Evolutionary conservation across 1,139 yeast species (phyloP), one percentile per base, ranked within the genome.

Genomic region (Taiozyma sp.): DNA sequence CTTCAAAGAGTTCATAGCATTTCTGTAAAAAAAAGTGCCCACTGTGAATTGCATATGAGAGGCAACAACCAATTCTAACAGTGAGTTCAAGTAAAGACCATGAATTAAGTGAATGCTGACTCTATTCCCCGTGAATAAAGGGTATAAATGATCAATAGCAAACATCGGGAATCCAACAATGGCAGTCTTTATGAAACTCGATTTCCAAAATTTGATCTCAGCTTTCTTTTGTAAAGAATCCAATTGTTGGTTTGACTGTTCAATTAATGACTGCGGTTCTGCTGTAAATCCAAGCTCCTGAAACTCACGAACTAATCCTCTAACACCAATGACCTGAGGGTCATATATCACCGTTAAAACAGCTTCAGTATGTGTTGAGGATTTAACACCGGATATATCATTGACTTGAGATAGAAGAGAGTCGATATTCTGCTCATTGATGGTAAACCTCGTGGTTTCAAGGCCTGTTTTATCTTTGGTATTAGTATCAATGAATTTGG

Each of bases 161-260:
- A 88, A 67, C 3, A 87, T 79, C 0, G 97, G 96, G 0, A 81
- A 28, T 0, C 93, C 90, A 48, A 83, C 70, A 0, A 73, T 30
- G 2, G 81, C 58, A 34, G 91, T 69, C 52, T 71, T 75, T 48
- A 80, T 54, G 54, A 87, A 79, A 53, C 77, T 82, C 4, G 65
- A 57, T 54, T 74, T 78, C 95, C 97, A 93, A 59, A 78, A 80
- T 48, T 73, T 70, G 43, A 89, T 84, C 57, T 92, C 97, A 59
- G 83, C 81, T 12, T 79, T 75, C 58, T 88, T 81, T 1, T 90
- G 76, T 39, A 93, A 73, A 4, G 87, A 68, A 45, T 80, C 81
- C 42, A 92, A 69, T 67, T 93, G 98, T 6, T 48, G 44, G 28
- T 51, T 51, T 8, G 50, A 39, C 8, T 50, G 46, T 65, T 75